phyloP scores from a whole-genome alignment of 768 basidiomycete species.

The Suillus occidentalis region DNA sequence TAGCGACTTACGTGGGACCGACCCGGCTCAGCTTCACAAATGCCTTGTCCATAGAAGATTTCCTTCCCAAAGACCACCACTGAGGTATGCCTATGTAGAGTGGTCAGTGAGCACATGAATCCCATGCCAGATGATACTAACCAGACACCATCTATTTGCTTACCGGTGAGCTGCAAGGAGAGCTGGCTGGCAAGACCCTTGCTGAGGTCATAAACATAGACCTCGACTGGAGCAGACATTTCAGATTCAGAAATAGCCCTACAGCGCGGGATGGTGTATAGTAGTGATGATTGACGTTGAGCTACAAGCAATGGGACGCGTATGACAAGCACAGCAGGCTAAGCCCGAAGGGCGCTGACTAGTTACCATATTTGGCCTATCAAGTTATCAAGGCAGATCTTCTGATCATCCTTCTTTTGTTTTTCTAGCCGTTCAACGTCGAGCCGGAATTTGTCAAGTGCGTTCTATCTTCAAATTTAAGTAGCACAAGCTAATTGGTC shows the following conservation, averaged over 20 bases:
- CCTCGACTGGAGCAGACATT: constrained; percentile 52
- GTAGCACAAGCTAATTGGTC: background rate
- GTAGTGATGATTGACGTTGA: background rate
- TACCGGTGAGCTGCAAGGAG: constrained; percentile 79
- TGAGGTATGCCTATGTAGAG: constrained; percentile 77
- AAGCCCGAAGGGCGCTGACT: background rate
- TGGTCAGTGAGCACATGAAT: constrained; percentile 4
- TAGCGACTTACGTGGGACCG: constrained; percentile 68
- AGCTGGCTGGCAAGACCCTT: constrained; percentile 80
- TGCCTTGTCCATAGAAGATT: constrained; percentile 89
- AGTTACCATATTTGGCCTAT: background rate
- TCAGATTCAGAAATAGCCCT: background rate
- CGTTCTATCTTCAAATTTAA: constrained; percentile 1
- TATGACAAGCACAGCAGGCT: background rate
- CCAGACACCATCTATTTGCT: constrained; percentile 95
- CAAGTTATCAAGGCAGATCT: background rate
- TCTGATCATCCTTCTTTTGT: constrained; percentile 4
- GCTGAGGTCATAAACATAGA: constrained; percentile 92
- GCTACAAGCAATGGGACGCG: background rate
- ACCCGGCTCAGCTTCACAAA: constrained; percentile 69
- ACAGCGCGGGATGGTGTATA: background rate
- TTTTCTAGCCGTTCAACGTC: background rate
- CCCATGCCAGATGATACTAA: constrained; percentile 32
- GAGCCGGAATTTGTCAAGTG: constrained; percentile 1
- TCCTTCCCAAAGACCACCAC: constrained; percentile 87